Evolutionary conservation across 2,329 filamentous ascomycete species (phyloP).

Genomic region (Colletotrichum sp.): DNA sequence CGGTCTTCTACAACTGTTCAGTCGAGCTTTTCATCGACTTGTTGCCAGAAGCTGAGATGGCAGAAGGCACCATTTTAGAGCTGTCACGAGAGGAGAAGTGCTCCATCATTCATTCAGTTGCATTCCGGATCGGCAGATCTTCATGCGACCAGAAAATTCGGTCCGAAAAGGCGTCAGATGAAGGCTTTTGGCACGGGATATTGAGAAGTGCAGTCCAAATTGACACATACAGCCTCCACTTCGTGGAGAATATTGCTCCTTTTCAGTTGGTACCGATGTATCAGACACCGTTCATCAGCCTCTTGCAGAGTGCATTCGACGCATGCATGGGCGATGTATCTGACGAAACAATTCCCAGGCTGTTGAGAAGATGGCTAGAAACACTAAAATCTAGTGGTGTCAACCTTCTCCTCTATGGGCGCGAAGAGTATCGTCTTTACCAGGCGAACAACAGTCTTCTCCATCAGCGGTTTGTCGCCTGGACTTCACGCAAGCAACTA

Average conservation of each 20-base stretch:
- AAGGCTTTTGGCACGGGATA: not conserved
- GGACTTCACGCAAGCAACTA: not conserved
- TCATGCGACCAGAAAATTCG: not conserved
- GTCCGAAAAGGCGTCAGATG: not conserved
- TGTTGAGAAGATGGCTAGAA: not conserved
- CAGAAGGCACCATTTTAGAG: not conserved
- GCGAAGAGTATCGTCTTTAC: not conserved
- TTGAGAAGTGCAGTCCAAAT: not conserved
- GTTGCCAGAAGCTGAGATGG: not conserved
- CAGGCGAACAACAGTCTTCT: not conserved
- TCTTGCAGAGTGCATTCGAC: not conserved
- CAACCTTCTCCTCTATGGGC: not conserved
- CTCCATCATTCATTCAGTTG: not conserved
- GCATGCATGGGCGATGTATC: not conserved
- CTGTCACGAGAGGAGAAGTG: not conserved
- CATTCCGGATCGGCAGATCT: not conserved
- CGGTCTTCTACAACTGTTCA: not conserved
- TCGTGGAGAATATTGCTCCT: not conserved
- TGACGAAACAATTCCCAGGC: not conserved
- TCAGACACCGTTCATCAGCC: not conserved
- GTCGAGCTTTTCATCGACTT: not conserved
- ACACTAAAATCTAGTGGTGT: not conserved
- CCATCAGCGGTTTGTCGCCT: not conserved
- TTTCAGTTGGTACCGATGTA: not conserved
- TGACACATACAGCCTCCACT: not conserved